Percentiles rank a stretch among this genome's conserved stretches.
phyloP scores from a whole-genome alignment of 495 filamentous ascomycete genomes.

The Rhizodiscina lignyota region DNA sequence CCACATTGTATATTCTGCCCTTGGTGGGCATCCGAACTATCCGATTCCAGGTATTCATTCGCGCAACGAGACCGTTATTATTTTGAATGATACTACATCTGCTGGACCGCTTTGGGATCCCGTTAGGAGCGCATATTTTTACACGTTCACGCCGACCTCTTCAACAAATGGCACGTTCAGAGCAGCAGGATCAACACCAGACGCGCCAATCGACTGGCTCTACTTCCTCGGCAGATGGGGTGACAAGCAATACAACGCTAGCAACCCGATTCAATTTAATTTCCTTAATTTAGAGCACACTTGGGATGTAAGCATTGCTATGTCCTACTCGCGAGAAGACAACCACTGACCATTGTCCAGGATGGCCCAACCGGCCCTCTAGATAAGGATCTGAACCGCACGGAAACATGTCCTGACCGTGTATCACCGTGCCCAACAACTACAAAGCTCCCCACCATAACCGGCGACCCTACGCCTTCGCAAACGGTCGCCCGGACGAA shows the following conservation, averaged over 20 bases:
- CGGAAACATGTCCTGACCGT: conserved; percentile 9
- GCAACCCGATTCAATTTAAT: conserved; percentile 9
- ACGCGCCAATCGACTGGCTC: conserved; percentile 12
- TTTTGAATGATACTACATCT: conserved; percentile 46
- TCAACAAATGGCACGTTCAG: no score
- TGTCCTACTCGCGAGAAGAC: no score
- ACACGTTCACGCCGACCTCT: conserved; percentile 5
- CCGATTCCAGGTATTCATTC: conserved; percentile 26
- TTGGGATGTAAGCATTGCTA: no score
- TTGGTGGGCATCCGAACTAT: conserved; percentile 16
- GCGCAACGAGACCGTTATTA: conserved; percentile 38
- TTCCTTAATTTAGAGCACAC: conserved; percentile 9
- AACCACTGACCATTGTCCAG: conserved; percentile 8
- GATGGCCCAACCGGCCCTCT: conserved; percentile 11
- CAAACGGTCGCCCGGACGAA: no score
- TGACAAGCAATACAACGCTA: conserved; percentile 11
- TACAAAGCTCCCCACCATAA: no score
- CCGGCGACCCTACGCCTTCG: no score
- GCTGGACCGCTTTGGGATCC: conserved; percentile 22
- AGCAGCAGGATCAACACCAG: conserved; percentile 1
- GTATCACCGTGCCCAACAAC: no score
- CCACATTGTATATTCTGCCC: no score
- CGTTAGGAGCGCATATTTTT: conserved; percentile 10
- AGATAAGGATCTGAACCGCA: conserved; percentile 11
- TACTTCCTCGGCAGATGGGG: conserved; percentile 14